Conservation (phyloP, 306 rosid genomes). For the Prosopis cineraria region DNA sequence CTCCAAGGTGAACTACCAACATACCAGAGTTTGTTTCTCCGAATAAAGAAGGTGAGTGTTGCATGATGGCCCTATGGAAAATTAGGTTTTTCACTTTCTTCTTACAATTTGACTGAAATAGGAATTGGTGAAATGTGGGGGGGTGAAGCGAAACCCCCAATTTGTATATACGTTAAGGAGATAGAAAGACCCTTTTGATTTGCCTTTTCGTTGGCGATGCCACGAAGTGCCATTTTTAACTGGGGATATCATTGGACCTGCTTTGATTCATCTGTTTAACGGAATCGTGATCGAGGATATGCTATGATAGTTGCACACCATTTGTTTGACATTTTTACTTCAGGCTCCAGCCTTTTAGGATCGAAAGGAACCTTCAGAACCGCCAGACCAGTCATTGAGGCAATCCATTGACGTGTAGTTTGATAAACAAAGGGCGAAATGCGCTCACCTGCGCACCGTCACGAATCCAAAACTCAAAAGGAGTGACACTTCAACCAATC, state of each 20-base stretch:
- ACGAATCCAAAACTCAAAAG: neutral
- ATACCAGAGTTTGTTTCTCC: neutral
- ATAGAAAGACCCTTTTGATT: neutral
- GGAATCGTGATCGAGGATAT: neutral
- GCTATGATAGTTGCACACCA: neutral
- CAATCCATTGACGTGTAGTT: neutral
- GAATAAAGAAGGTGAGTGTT: neutral
- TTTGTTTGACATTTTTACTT: neutral
- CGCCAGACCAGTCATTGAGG: neutral
- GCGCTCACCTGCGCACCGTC: conserved; percentile 7
- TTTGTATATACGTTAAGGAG: neutral
- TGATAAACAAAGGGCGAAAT: neutral
- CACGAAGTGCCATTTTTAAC: neutral
- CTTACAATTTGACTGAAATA: neutral
- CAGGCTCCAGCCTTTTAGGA: no score
- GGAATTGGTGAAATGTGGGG: neutral
- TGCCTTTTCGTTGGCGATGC: neutral
- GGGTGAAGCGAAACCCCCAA: neutral
- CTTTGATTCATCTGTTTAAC: neutral
- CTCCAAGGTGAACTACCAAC: neutral
- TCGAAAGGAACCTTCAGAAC: no score
- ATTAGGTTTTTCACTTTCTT: neutral
- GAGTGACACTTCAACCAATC: conserved; percentile 36
- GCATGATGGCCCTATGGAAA: neutral
- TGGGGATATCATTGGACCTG: neutral